These are phyloP conservation scores for Vanrija pseudolonga DNA, from an alignment of 1,284 basidiomycete genomes.

Conservation along the genomic window DNA sequence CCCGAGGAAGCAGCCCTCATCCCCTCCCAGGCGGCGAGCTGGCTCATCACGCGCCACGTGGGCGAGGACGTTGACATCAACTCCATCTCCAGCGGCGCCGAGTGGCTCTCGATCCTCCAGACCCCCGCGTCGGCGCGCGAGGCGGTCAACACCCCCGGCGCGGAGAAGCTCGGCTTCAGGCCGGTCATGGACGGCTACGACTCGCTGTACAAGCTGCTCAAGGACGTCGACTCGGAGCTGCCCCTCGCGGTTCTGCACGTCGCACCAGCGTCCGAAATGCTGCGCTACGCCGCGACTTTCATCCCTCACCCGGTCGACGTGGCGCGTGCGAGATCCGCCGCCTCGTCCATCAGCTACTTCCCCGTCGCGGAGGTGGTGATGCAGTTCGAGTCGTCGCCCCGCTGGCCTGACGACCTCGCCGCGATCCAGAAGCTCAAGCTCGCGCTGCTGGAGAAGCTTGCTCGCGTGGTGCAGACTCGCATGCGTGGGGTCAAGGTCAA, in stretches of 20 bases:
- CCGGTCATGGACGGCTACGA: conserved; percentile 78
- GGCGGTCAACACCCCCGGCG: conserved; percentile 49
- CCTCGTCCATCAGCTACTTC: conserved; percentile 61
- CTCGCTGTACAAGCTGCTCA: conserved; percentile 69
- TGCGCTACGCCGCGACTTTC: conserved; percentile 82
- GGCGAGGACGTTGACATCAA: conserved; percentile 54
- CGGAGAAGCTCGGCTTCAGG: conserved; percentile 63
- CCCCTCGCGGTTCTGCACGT: conserved; percentile 78
- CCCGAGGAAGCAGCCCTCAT: conserved; percentile 73
- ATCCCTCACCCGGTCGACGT: conserved; percentile 60
- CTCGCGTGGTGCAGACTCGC: conserved; percentile 59
- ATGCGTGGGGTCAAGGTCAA: conserved; percentile 53
- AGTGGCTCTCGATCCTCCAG: conserved; percentile 58
- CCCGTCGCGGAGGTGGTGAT: conserved; percentile 69
- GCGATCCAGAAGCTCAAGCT: conserved; percentile 95
- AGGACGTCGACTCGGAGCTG: conserved; percentile 68
- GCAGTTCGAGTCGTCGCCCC: conserved; percentile 84
- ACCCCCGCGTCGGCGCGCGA: conserved; percentile 58
- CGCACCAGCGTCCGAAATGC: conserved; percentile 62
- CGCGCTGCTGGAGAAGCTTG: conserved; percentile 80
- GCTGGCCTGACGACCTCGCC: conserved; percentile 91
- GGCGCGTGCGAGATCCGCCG: conserved; percentile 48
- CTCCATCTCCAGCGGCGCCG: conserved; percentile 52
- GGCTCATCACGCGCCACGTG: conserved; percentile 74
- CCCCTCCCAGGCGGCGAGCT: conserved; percentile 67